phyloP scores from a whole-genome alignment of 2,329 filamentous ascomycete species.

The Hymenoscyphus infarciens region DNA sequence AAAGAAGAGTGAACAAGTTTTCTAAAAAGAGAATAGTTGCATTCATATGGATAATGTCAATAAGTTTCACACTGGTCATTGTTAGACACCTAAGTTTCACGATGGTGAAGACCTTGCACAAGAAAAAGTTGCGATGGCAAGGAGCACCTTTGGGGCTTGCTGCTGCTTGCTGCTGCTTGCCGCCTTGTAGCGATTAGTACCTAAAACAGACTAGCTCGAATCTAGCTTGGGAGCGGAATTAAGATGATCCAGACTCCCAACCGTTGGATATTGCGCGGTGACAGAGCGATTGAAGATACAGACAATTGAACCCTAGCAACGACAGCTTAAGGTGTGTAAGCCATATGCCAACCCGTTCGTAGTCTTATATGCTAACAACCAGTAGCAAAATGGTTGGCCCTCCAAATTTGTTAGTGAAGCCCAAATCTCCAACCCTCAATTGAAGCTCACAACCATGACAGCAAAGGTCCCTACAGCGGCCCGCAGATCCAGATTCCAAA shows the following conservation, averaged over 20 bases:
- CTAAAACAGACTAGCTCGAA: not conserved
- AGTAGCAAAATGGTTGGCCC: not conserved
- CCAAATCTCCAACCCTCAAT: not conserved
- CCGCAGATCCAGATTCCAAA: constrained; percentile 54
- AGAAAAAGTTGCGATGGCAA: no score
- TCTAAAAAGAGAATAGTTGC: not conserved
- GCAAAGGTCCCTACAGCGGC: constrained; percentile 40
- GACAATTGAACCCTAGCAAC: constrained; percentile 1
- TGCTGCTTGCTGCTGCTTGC: no score
- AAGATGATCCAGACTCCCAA: no score
- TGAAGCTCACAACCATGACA: constrained; percentile 15
- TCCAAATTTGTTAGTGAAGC: not conserved
- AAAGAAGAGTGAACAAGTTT: not conserved
- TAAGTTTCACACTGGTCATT: not conserved
- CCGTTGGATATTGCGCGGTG: no score
- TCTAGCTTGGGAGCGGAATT: no score
- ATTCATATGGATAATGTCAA: not conserved
- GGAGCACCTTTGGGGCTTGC: no score
- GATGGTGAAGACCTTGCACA: no score
- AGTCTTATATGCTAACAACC: not conserved
- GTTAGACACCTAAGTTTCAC: no score
- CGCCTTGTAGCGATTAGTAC: not conserved
- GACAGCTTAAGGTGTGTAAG: not conserved
- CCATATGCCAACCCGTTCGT: not conserved
- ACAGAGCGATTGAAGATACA: no score